These are phyloP conservation scores for Citrullus mucosospermus DNA, from an alignment of 306 rosid genomes.

Conservation along the genomic window DNA sequence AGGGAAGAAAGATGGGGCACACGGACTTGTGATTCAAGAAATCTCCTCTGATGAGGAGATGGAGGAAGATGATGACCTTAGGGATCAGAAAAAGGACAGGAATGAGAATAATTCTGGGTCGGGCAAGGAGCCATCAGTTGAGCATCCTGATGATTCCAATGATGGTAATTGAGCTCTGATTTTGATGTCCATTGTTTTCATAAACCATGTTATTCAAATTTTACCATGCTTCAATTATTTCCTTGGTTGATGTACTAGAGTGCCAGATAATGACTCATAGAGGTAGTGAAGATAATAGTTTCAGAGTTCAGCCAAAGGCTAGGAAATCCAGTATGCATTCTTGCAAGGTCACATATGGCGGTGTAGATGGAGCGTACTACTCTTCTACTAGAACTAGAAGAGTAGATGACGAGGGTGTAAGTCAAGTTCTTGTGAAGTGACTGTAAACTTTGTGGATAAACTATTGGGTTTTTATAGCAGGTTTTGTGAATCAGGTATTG, in stretches of 20 bases:
- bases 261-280: slow-evolving; percentile 11
- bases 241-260: slow-evolving; percentile 15
- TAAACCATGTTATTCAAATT: neutral
- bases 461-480: neutral
- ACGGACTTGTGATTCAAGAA: slow-evolving; percentile 52
- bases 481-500: slow-evolving; percentile 26
- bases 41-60: slow-evolving; percentile 50
- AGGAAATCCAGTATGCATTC: slow-evolving; percentile 26
- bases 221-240: slow-evolving; percentile 2
- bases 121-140: slow-evolving; percentile 49
- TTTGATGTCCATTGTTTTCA: neutral
- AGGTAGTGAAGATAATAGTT: slow-evolving; percentile 7
- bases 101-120: slow-evolving; percentile 12
- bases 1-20: slow-evolving; percentile 19
- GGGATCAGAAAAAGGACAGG: slow-evolving; percentile 12
- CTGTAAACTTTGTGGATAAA: neutral
- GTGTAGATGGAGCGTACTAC: slow-evolving; percentile 76
- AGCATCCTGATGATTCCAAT: slow-evolving; percentile 57
- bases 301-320: slow-evolving; percentile 15
- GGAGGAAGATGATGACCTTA: slow-evolving; percentile 13
- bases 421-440: slow-evolving; percentile 4
- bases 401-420: slow-evolving; percentile 57
- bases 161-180: slow-evolving; percentile 30
- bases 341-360: slow-evolving; percentile 72
- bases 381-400: slow-evolving; percentile 51